These are phyloP conservation scores for Ascochyta viciae-villosae DNA, from an alignment of 2,329 filamentous ascomycete species.

Conservation along the genomic window DNA sequence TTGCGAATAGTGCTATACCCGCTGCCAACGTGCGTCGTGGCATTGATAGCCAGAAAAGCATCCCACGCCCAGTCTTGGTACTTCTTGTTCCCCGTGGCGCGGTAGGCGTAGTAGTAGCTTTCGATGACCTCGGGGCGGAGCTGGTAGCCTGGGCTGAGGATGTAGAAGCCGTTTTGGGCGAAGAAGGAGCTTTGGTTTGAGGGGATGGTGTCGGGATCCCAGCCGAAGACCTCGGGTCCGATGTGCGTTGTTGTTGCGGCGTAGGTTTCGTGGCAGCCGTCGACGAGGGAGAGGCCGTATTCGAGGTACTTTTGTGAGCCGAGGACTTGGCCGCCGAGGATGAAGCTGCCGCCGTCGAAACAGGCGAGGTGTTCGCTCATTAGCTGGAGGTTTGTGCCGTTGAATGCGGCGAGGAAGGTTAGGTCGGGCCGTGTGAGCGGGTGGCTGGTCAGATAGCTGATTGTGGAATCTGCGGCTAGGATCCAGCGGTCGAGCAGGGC, in stretches of 20 bases:
- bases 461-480: constrained; percentile 76
- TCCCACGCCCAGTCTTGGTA: constrained; percentile 89
- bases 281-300: constrained; percentile 75
- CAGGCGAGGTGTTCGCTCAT: constrained; percentile 68
- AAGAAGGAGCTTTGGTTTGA: constrained; percentile 64
- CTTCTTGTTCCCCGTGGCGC: constrained; percentile 74
- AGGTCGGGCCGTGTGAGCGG: constrained; percentile 71
- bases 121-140: constrained; percentile 84
- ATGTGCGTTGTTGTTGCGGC: constrained; percentile 71
- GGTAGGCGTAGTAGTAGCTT: constrained; percentile 85
- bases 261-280: constrained; percentile 79
- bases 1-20: constrained; percentile 72
- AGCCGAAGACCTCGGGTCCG: constrained; percentile 70
- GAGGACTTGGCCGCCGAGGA: constrained; percentile 78
- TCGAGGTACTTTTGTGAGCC: constrained; percentile 70
- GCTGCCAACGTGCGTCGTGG: constrained; percentile 66
- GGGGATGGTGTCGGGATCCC: constrained; percentile 46
- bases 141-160: constrained; percentile 66
- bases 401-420: constrained; percentile 71
- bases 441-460: constrained; percentile 72
- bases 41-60: constrained; percentile 73
- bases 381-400: constrained; percentile 52
- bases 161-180: constrained; percentile 73
- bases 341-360: constrained; percentile 85
- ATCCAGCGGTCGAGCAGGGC: constrained; percentile 77